These are phyloP conservation scores for Salix purpurea DNA, from an alignment of 345 rosid species.

Conservation along the genomic window DNA sequence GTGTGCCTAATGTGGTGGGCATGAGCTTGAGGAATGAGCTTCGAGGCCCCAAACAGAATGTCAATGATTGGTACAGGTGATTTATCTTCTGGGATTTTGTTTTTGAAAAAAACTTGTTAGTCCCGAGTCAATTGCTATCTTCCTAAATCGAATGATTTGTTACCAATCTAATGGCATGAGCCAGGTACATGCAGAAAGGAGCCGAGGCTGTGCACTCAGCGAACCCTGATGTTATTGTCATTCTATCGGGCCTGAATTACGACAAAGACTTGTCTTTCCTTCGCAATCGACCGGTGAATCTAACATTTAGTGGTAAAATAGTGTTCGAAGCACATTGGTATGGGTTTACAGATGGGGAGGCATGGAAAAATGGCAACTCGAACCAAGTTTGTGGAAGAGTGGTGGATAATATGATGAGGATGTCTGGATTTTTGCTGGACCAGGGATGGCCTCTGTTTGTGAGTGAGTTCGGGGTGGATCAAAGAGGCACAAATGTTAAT, in stretches of 20 bases:
- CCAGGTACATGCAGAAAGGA: slow-evolving; percentile 76
- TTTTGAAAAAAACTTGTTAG: neutral
- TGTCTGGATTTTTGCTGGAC: slow-evolving; percentile 56
- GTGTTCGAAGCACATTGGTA: slow-evolving; percentile 92
- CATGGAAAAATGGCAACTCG: slow-evolving; percentile 65
- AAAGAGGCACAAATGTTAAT: slow-evolving; percentile 53
- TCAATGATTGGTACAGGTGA: slow-evolving; percentile 83
- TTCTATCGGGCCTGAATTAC: slow-evolving; percentile 75
- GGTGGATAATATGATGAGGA: slow-evolving; percentile 43
- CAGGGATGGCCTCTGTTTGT: slow-evolving; percentile 70
- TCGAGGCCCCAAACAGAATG: slow-evolving; percentile 76
- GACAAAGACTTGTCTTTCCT: slow-evolving; percentile 73
- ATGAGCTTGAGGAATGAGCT: slow-evolving; percentile 97
- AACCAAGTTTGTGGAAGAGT: slow-evolving; percentile 74
- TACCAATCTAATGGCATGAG: neutral
- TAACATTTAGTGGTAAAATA: slow-evolving; percentile 57
- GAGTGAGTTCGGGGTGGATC: slow-evolving; percentile 76
- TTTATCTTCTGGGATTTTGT: neutral
- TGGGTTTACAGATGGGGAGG: slow-evolving; percentile 58
- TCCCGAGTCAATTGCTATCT: neutral
- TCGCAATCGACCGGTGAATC: slow-evolving; percentile 32
- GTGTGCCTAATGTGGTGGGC: slow-evolving; percentile 65
- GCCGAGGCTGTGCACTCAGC: slow-evolving; percentile 87
- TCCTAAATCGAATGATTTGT: neutral
- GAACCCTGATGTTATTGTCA: slow-evolving; percentile 82